Conservation (phyloP, 257 asterid species). For the Nicotiana undulata region DNA sequence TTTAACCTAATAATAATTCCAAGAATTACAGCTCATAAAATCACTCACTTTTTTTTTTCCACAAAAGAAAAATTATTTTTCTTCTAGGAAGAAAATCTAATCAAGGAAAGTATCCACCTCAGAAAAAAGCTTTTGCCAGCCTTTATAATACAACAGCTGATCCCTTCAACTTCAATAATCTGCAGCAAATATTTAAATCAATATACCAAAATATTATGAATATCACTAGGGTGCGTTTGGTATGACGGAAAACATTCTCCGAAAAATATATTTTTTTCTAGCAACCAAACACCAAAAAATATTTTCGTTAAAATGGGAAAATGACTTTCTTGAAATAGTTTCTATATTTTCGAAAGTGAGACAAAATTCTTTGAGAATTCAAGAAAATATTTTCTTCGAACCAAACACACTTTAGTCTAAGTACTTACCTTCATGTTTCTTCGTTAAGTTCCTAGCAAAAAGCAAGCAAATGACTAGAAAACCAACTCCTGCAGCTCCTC, state of each 20-base stretch:
- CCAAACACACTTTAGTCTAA: not conserved
- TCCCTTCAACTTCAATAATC: slow-evolving; percentile 43
- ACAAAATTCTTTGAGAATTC: no score
- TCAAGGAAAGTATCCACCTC: slow-evolving; percentile 13
- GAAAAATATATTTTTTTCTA: no score
- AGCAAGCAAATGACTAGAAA: slow-evolving; percentile 73
- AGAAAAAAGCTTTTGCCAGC: slow-evolving; percentile 12
- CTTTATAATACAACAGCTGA: slow-evolving; percentile 11
- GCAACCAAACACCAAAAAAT: no score
- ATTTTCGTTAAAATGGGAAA: no score
- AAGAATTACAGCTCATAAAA: slow-evolving; percentile 8
- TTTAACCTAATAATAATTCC: slow-evolving; percentile 6
- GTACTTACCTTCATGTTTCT: slow-evolving; percentile 81
- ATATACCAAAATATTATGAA: slow-evolving; percentile 8
- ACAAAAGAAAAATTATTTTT: not conserved
- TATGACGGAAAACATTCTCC: no score
- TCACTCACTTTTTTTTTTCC: not conserved
- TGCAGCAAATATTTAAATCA: slow-evolving; percentile 14
- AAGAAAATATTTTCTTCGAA: no score
- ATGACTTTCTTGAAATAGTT: no score
- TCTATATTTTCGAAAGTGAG: no score
- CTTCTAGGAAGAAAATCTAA: slow-evolving; percentile 3
- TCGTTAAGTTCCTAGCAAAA: slow-evolving; percentile 65
- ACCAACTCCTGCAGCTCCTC: slow-evolving; percentile 99
- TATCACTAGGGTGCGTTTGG: not conserved